phyloP scores from a whole-genome alignment of 2,329 filamentous ascomycete species.

The Ceratocystis cubensis region DNA sequence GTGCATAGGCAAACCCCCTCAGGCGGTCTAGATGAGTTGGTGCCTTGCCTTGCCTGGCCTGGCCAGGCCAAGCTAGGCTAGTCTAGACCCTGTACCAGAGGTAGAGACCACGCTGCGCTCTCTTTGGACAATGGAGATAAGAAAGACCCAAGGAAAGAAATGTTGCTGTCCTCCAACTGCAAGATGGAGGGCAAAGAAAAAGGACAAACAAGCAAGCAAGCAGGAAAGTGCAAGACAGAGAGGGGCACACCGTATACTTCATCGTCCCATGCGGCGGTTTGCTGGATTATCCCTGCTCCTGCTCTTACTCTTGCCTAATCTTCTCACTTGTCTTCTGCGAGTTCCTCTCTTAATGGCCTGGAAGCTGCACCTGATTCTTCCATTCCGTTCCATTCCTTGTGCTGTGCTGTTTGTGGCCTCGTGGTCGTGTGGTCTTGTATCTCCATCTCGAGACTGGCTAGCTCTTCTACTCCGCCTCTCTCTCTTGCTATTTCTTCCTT shows the following conservation, averaged over 20 bases:
- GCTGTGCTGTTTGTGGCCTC: not conserved
- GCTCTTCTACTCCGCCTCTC: not conserved
- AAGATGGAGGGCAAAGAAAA: no score
- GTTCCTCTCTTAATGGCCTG: no score
- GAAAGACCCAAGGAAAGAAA: not conserved
- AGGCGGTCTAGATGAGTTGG: no score
- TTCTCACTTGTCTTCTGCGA: not conserved
- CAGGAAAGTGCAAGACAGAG: no score
- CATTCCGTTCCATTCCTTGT: not conserved
- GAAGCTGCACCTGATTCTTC: no score
- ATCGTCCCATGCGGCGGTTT: not conserved
- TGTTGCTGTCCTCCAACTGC: not conserved
- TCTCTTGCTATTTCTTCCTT: not conserved
- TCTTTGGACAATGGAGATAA: not conserved
- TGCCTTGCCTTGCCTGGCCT: no score
- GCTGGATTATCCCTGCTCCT: not conserved
- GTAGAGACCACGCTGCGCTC: not conserved
- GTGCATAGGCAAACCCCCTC: no score
- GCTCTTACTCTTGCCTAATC: not conserved
- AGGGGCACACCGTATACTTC: not conserved
- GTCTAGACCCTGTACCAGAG: not conserved
- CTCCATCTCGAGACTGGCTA: not conserved
- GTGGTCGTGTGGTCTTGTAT: not conserved
- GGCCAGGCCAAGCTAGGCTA: not conserved
- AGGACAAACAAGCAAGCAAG: not conserved